phyloP scores from a whole-genome alignment of 1,284 basidiomycete species.

The Earliella scabrosa region DNA sequence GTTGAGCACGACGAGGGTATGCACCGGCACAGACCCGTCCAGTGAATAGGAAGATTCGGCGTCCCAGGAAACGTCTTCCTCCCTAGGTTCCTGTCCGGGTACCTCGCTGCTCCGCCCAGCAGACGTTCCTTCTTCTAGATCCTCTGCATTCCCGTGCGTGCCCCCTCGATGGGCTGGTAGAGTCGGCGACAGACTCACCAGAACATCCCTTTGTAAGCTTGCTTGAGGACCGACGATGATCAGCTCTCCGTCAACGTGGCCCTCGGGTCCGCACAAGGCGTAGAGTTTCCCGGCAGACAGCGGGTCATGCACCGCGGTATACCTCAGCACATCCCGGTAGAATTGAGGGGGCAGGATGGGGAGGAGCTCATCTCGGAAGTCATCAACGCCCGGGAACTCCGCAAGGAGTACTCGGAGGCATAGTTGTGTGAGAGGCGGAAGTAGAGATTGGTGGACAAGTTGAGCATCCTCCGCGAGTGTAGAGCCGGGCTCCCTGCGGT shows the following conservation, averaged over 20 bases:
- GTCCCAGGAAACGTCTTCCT: conserved; percentile 31
- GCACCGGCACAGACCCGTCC: conserved; percentile 25
- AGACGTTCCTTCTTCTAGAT: conserved; percentile 10
- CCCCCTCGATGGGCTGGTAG: conserved; percentile 31
- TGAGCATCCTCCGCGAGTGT: background rate
- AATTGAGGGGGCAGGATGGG: conserved; percentile 60
- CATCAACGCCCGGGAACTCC: conserved; percentile 23
- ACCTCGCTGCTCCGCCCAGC: background rate
- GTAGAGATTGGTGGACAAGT: background rate
- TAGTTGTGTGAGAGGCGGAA: conserved; percentile 52
- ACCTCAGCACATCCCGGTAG: conserved; percentile 56
- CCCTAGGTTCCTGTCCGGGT: background rate
- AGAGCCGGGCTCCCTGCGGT: background rate
- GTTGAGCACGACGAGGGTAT: conserved; percentile 39
- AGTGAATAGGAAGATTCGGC: conserved; percentile 16
- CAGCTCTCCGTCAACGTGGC: conserved; percentile 63
- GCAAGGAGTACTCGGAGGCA: conserved; percentile 44
- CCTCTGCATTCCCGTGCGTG: conserved; percentile 31
- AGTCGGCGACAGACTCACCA: conserved; percentile 29
- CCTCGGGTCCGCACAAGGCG: conserved; percentile 49
- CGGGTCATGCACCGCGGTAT: conserved; percentile 58
- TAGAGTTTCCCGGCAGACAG: conserved; percentile 51
- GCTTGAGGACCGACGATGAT: conserved; percentile 61
- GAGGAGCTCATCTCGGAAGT: conserved; percentile 45
- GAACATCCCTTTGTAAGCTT: conserved; percentile 45